Evolutionary conservation across 2,329 filamentous ascomycete genomes (phyloP).

Genomic region (Zasmidium angulare): DNA sequence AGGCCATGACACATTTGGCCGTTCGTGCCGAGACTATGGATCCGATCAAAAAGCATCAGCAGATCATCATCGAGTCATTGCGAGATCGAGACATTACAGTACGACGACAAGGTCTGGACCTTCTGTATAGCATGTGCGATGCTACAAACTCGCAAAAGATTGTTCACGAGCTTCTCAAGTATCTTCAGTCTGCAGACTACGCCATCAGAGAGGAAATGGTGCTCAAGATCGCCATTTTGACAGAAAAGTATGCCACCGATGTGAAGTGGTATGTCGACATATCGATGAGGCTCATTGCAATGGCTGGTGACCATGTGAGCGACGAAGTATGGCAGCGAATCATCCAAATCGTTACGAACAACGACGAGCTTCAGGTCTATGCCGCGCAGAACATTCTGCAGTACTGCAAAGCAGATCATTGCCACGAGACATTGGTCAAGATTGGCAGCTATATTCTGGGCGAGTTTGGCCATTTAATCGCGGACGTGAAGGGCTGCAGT

Average conservation of each 20-base stretch:
- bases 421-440: conserved; percentile 95
- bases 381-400: conserved; percentile 90
- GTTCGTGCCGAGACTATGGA: conserved; percentile 91
- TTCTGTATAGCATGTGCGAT: conserved; percentile 99
- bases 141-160: conserved; percentile 90
- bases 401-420: conserved; percentile 88
- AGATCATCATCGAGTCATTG: conserved; percentile 89
- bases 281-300: conserved; percentile 86
- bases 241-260: conserved; percentile 97
- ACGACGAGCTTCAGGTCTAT: conserved; percentile 96
- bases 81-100: conserved; percentile 97
- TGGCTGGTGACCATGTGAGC: conserved; percentile 97
- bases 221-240: conserved; percentile 95
- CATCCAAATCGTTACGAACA: conserved; percentile 98
- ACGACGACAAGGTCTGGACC: conserved; percentile 87
- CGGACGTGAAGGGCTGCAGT: conserved; percentile 86
- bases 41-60: conserved; percentile 97
- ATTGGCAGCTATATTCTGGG: conserved; percentile 95
- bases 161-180: conserved; percentile 88
- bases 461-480: conserved; percentile 95
- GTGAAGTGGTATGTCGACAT: conserved; percentile 99
- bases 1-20: conserved; percentile 97
- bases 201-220: conserved; percentile 99
- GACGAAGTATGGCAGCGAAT: conserved; percentile 99
- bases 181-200: conserved; percentile 94